These are phyloP conservation scores for Flaveria trinervia DNA, from an alignment of 129 eudicot genomes.

Conservation along the genomic window DNA sequence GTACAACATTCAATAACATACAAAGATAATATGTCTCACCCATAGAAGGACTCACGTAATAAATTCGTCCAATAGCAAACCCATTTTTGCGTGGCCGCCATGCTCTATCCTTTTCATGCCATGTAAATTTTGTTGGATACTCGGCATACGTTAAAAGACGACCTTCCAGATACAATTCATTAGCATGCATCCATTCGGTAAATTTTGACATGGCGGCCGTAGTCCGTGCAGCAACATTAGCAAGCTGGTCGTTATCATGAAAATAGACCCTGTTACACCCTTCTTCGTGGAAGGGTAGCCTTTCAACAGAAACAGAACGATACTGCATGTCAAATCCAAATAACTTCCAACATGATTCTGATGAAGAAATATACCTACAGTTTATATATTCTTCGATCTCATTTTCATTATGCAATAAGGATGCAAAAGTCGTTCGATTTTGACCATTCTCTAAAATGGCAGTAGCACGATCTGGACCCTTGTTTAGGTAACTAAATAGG, in stretches of 20 bases:
- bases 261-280: not conserved
- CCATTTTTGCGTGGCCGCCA: constrained; percentile 5
- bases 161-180: not conserved
- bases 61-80: not conserved
- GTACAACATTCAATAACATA: not conserved
- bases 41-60: not conserved
- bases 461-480: not conserved
- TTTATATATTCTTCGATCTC: constrained; percentile 3
- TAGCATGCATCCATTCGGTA: not conserved
- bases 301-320: not conserved
- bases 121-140: not conserved
- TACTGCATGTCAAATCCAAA: not conserved
- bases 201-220: not conserved
- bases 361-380: not conserved
- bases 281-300: not conserved
- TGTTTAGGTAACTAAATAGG: not conserved
- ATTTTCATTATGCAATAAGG: not conserved
- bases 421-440: not conserved
- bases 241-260: not conserved
- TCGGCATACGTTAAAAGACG: not conserved
- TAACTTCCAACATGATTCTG: constrained; percentile 8
- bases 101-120: not conserved
- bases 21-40: not conserved
- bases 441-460: not conserved
- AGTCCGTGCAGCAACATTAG: not conserved